Evolutionary conservation across 2,329 filamentous ascomycete genomes (phyloP), one percentile per base, ranked within the genome.

Genomic region (Orbilia brochopaga): DNA sequence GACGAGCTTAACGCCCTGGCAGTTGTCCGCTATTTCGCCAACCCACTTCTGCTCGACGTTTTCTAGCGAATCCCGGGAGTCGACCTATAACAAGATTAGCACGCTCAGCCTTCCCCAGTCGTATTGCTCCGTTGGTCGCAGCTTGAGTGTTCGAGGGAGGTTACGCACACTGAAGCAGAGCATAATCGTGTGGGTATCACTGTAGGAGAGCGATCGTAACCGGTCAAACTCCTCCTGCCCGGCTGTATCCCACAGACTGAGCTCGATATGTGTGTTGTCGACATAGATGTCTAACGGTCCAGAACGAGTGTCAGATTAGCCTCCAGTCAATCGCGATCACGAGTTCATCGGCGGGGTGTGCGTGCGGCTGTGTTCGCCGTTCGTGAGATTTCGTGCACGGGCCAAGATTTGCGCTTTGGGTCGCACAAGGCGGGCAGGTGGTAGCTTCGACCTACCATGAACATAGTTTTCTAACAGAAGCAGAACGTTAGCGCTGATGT

Each of bases 21-120:
- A 97, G 82, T 99, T 97, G 81, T 99, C 94, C 74, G 92, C 90
- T 75, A 99, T 99, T 81, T 99, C 94, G 74, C 91, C 90, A 3
- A 97, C 91, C 94, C 94, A 99, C 82, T 99, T 99, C 76, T 91
- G 93, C 80, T 96, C 92, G 73, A 99, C 92, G 85, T 99, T 99
- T 80, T 99, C 94, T 73, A 99, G 87, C 1, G 92, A 97, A 80
- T 97, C 92, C 76, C 90, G 91, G 79, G 91, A 96, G 81, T 99
- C 94, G 79, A 97, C 85, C 85, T 86, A 72, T 74, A n/a, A 32
- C 15, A 13, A 21, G n/a, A 52, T 61, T 46, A 61, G 58, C 58
- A 8, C 46, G 17, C 19, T 17, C 8, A 15, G 11, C 46, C 19
- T 27, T 30, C 15, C 11, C 30, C 11, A 42, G 15, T 65, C 61